phyloP scores from a whole-genome alignment of 2,329 filamentous ascomycete genomes.

The Hortaea sp. region DNA sequence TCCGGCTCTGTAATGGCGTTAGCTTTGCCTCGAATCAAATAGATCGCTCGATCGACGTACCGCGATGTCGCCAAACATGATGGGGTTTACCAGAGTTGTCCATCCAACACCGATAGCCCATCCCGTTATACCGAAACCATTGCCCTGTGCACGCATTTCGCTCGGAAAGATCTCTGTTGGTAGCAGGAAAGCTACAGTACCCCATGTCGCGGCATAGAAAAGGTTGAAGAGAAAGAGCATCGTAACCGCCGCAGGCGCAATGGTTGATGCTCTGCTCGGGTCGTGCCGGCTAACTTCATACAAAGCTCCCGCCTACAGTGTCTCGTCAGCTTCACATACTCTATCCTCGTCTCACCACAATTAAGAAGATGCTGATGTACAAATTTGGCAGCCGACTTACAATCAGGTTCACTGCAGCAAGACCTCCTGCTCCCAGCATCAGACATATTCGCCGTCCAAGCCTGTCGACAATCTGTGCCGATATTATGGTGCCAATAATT shows the following conservation, averaged over 20 bases:
- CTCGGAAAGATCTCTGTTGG: constrained; percentile 49
- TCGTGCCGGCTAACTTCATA: constrained; percentile 33
- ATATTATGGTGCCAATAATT: constrained; percentile 42
- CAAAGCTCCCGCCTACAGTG: constrained; percentile 26
- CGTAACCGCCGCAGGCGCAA: constrained; percentile 36
- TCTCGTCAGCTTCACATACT: background rate
- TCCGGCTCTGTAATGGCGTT: constrained; percentile 28
- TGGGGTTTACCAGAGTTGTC: constrained; percentile 43
- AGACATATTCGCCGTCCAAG: constrained; percentile 36
- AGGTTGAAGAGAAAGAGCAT: constrained; percentile 44
- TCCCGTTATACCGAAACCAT: constrained; percentile 49
- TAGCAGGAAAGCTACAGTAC: constrained; percentile 40
- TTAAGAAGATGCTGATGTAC: too few species aligned
- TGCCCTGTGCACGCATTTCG: constrained; percentile 48
- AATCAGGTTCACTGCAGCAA: constrained; percentile 35
- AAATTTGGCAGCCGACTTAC: constrained; percentile 5
- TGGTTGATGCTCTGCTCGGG: constrained; percentile 27
- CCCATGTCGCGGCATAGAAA: constrained; percentile 43
- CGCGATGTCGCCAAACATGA: constrained; percentile 41
- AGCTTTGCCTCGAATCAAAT: background rate
- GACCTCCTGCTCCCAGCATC: constrained; percentile 29
- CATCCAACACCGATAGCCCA: constrained; percentile 49
- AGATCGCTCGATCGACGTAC: constrained; percentile 1
- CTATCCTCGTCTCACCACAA: background rate
- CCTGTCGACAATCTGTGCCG: constrained; percentile 41